A percentile compares a stretch with the other conserved stretches of the same genome.
Conservation (phyloP, 2,329 filamentous ascomycete species). For the Anthostomella pinea region DNA sequence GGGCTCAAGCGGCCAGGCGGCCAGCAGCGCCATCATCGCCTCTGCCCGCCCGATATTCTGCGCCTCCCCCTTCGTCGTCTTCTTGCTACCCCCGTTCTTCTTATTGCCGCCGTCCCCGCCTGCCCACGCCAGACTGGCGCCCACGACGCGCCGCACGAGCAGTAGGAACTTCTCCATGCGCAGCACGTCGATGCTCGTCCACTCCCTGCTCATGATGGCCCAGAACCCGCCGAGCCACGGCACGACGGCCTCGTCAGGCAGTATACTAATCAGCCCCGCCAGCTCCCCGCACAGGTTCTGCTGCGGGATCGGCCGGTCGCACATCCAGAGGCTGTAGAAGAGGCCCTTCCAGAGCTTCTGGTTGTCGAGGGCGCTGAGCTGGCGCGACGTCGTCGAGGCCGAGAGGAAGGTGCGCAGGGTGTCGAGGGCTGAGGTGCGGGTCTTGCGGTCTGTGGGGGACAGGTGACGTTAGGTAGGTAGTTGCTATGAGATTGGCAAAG, state of each 20-base stretch:
- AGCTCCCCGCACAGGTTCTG: slow-evolving; percentile 79
- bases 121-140: slow-evolving; percentile 60
- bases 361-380: slow-evolving; percentile 66
- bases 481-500: slow-evolving; percentile 1
- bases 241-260: slow-evolving; percentile 45
- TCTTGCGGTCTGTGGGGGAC: slow-evolving; percentile 64
- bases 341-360: slow-evolving; percentile 93
- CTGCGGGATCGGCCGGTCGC: slow-evolving; percentile 83
- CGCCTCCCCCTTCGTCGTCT: slow-evolving; percentile 12
- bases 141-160: slow-evolving; percentile 75
- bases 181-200: slow-evolving; percentile 68
- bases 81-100: slow-evolving; percentile 29
- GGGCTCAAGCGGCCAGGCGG: slow-evolving; percentile 41
- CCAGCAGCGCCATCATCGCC: slow-evolving; percentile 43
- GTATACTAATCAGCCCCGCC: slow-evolving; percentile 62
- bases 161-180: slow-evolving; percentile 92
- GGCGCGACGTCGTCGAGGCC: slow-evolving; percentile 46
- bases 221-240: slow-evolving; percentile 65
- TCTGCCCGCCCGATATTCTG: slow-evolving; percentile 22
- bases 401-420: slow-evolving; percentile 77
- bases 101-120: slow-evolving; percentile 18
- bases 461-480: neutral
- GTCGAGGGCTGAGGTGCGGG: slow-evolving; percentile 71
- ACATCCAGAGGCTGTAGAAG: slow-evolving; percentile 93
- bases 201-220: slow-evolving; percentile 67